phyloP scores from a whole-genome alignment of 768 basidiomycete genomes.

The Termitomyces bulborhizus region DNA sequence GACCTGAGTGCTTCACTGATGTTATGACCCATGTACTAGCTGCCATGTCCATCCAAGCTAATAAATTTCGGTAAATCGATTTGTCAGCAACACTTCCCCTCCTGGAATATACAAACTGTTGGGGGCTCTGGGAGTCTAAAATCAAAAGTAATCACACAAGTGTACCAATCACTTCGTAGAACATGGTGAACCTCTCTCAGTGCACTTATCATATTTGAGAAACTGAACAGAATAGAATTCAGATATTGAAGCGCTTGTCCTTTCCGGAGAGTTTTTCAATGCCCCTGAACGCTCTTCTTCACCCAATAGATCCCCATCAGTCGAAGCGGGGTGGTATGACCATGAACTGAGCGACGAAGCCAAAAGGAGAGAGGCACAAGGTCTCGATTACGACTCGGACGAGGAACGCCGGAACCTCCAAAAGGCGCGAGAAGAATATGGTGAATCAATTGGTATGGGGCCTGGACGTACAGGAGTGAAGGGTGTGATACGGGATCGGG shows the following conservation, averaged over 20 bases:
- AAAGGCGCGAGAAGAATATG: slow-evolving; percentile 24
- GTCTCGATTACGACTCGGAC: slow-evolving; percentile 41
- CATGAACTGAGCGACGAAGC: slow-evolving; percentile 38
- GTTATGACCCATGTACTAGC: neutral
- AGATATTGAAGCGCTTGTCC: slow-evolving; percentile 22
- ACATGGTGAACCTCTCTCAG: slow-evolving; percentile 4
- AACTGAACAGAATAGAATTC: slow-evolving; percentile 15
- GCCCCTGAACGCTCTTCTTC: slow-evolving; percentile 49
- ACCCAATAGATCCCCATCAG: slow-evolving; percentile 58
- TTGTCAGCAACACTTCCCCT: slow-evolving; percentile 7
- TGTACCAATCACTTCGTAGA: neutral
- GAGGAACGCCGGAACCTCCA: slow-evolving; percentile 29
- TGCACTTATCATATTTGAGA: neutral
- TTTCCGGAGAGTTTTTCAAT: slow-evolving; percentile 70
- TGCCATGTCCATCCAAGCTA: too few species aligned
- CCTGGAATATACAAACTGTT: too few species aligned
- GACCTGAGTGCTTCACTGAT: neutral
- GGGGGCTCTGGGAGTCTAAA: neutral
- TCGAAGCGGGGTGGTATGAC: slow-evolving; percentile 50
- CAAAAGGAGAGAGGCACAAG: slow-evolving; percentile 25
- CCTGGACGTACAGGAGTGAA: slow-evolving; percentile 86
- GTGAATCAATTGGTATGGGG: slow-evolving; percentile 76
- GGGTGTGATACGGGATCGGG: slow-evolving; percentile 77
- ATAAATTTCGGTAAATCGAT: neutral
- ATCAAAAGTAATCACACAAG: slow-evolving; percentile 1